Evolutionary conservation across 164 flowering plant genomes (phyloP), one percentile per base, ranked within the genome.

Genomic region (Litsea cubeba): DNA sequence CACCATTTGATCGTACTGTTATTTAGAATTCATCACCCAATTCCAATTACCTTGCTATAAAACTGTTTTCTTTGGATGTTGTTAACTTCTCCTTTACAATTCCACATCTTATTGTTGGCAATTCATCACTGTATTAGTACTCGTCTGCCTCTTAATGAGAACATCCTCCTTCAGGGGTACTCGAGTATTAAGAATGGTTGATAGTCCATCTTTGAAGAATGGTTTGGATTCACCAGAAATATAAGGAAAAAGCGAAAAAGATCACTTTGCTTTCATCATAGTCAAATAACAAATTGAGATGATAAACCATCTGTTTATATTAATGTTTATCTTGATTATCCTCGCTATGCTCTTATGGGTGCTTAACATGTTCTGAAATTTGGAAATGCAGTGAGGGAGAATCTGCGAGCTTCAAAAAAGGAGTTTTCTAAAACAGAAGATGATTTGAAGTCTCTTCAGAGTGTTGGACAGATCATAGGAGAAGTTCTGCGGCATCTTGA

Each of bases 401-500:
- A 82, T 75, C 66, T 93, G 79, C 74, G 88, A 50, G 78, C 78
- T 66, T 73, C 91, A 1, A 95, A 91, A 71, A 95, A 90, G 81
- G 97, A 93, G 74, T 92, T 87, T 76, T 81, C 81, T 46, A 95
- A 93, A 73, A 92, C 97, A 14, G 99, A 93, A 84, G 98, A 91
- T 85, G 97, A 92, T 82, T 82, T 95, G 80, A 93, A 91, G 89
- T 88, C 97, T 58, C 97, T 93, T 69, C 98, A 95, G 73, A 91
- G 97, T 72, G 97, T 91, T 54, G 99, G 99, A 30, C 95, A 95
- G 77, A 88, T 91, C 64, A 89, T 95, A 32, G 98, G 97, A 50
- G 98, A 93, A 87, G 97, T 95, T 76, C 91, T 95, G 35, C 81
- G 97, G 74, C 95, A 93, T 77, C 89, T 95, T 68, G 99, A 95